phyloP scores from a whole-genome alignment of 129 eudicot genomes.

The Tanacetum coccineum region DNA sequence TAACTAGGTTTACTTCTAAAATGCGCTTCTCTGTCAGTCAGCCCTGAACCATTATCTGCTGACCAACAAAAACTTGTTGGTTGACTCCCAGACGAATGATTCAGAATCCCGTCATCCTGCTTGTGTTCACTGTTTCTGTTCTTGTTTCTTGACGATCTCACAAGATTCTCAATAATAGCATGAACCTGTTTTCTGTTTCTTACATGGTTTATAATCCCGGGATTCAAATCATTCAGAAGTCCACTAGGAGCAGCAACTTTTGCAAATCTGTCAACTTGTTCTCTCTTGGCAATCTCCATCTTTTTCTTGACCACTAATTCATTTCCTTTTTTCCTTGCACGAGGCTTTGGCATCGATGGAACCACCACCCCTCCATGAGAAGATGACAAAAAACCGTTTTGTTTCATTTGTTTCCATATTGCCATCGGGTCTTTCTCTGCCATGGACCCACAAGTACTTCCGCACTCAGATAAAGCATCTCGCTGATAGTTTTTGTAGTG shows the following conservation, averaged over 20 bases:
- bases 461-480: slow-evolving; percentile 62
- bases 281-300: slow-evolving; percentile 80
- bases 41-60: no score
- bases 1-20: no score
- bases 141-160: slow-evolving; percentile 57
- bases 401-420: slow-evolving; percentile 85
- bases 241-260: slow-evolving; percentile 95
- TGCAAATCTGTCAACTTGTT: slow-evolving; percentile 79
- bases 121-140: slow-evolving; percentile 26
- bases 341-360: slow-evolving; percentile 58
- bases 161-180: slow-evolving; percentile 85
- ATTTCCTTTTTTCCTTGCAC: slow-evolving; percentile 54
- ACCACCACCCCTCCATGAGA: slow-evolving; percentile 47
- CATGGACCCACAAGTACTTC: slow-evolving; percentile 54
- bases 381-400: slow-evolving; percentile 65
- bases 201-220: slow-evolving; percentile 92
- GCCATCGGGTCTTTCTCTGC: slow-evolving; percentile 58
- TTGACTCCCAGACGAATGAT: slow-evolving; percentile 22
- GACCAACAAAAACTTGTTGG: slow-evolving; percentile 15
- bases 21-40: no score
- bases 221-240: slow-evolving; percentile 73
- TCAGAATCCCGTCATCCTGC: slow-evolving; percentile 27
- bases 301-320: slow-evolving; percentile 53
- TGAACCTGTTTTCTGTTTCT: slow-evolving; percentile 90
- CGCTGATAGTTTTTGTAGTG: slow-evolving; percentile 32